phyloP scores from a whole-genome alignment of 2,329 filamentous ascomycete species.

The Stachybotrys chartarum region DNA sequence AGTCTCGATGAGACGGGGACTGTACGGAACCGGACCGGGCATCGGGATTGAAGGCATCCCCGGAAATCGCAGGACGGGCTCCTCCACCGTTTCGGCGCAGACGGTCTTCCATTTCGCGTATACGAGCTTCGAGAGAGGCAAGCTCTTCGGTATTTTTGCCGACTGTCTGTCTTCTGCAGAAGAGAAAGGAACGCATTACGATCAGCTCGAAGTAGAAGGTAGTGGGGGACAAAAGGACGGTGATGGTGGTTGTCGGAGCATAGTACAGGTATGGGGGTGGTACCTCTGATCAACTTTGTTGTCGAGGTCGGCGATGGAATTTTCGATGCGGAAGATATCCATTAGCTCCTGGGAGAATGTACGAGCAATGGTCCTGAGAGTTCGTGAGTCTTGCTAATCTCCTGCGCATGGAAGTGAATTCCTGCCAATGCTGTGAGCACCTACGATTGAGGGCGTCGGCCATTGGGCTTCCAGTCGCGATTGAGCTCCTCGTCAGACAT shows the following conservation, averaged over 20 bases:
- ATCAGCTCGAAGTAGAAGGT: neutral
- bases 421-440: conserved; percentile 25
- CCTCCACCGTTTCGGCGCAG: conserved; percentile 39
- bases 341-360: conserved; percentile 82
- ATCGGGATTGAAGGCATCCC: neutral
- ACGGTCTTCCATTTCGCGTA: conserved; percentile 78
- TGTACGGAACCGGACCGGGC: neutral
- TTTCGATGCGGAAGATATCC: conserved; percentile 83
- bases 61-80: conserved; percentile 4
- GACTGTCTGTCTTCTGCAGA: conserved; percentile 68
- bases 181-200: conserved; percentile 7
- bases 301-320: conserved; percentile 65
- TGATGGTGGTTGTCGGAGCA: neutral
- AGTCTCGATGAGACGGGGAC: conserved; percentile 7
- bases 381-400: neutral
- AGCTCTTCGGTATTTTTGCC: conserved; percentile 70
- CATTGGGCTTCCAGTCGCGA: conserved; percentile 73
- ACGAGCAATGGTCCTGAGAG: conserved; percentile 69
- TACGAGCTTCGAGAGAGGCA: conserved; percentile 73
- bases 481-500: conserved; percentile 63
- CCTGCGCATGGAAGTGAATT: neutral
- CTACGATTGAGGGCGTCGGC: conserved; percentile 75
- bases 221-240: too few species aligned
- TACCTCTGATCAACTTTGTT: conserved; percentile 78
- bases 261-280: conserved; percentile 22